Evolutionary conservation across 495 filamentous ascomycete species (phyloP), one percentile per base, ranked within the genome.

Genomic region (Stereocaulon alpinum): DNA sequence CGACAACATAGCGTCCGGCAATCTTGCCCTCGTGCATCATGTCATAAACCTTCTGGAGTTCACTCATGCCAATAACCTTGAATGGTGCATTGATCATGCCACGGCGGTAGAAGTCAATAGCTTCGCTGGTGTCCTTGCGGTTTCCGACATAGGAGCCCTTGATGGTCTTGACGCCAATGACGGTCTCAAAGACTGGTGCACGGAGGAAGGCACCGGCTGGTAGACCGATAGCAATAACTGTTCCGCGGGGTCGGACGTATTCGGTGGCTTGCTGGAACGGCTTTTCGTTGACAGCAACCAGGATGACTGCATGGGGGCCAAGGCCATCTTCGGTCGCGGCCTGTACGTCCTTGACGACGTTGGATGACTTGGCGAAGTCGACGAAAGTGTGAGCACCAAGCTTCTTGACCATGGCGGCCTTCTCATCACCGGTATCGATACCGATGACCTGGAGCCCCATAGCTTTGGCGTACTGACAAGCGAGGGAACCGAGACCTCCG

Each of bases 91-190:
- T 85, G 79, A 96, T 88, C 62, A 93, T 68, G 3, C 91, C 91
- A 17, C 88, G 77, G 32, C 79, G 70, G 75, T 83, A 95, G 78
- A 96, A 96, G 64, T 95, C 91, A 47, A 96, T 72, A 9, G 91
- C 91, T 71, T 96, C 91, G 15, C 81, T 76, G 0, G 80, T 86
- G 66, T 97, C 92, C 69, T 87, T 82, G 47, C 88, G 81, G 71
- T 92, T 95, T 44, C 91, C 91, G 61, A 96, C 91, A 67, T 96
- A 96, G 63, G 82, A 87, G 45, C 91, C 91, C 77, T 88, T 90
- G 79, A 97, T 96, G 63, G 73, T 86, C 72, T 96, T 86, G 89
- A 95, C 95, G 66, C 80, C 79, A 63, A 91, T 79, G 29, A 96
- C 91, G 3, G 86, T 86, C 63, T 87, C 80, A 68, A 95, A 93